These are phyloP conservation scores for Papiliotrema flavescens DNA, from an alignment of 1,284 basidiomycete species.

Conservation along the genomic window DNA sequence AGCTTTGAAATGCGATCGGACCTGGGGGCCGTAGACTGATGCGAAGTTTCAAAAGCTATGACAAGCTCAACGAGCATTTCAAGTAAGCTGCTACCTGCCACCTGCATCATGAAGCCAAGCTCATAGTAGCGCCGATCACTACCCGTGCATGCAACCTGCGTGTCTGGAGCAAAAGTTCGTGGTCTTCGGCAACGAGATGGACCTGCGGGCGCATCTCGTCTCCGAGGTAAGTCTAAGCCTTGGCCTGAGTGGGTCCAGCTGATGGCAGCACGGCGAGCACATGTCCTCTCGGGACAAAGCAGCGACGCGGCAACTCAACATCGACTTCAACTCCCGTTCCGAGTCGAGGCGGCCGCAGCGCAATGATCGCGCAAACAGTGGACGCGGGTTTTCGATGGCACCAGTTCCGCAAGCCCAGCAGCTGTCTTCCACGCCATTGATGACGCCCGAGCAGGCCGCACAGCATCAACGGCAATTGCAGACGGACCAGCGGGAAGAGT, in stretches of 20 bases:
- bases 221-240: slow-evolving; percentile 31
- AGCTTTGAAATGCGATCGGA: slow-evolving; percentile 1
- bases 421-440: slow-evolving; percentile 27
- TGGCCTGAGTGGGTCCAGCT: not conserved
- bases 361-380: slow-evolving; percentile 2
- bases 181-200: slow-evolving; percentile 82
- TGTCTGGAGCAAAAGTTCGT: slow-evolving; percentile 91
- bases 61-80: slow-evolving; percentile 59
- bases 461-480: slow-evolving; percentile 37
- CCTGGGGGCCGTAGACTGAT: no score
- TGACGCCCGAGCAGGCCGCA: slow-evolving; percentile 40
- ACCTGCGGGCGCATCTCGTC: slow-evolving; percentile 89
- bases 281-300: slow-evolving; percentile 75
- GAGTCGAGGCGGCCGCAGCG: slow-evolving; percentile 60
- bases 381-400: slow-evolving; percentile 35
- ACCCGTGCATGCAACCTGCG: slow-evolving; percentile 67
- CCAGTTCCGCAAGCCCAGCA: slow-evolving; percentile 28
- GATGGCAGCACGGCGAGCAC: slow-evolving; percentile 63
- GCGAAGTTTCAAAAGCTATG: slow-evolving; percentile 74
- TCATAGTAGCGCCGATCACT: slow-evolving; percentile 57
- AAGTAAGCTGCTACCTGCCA: slow-evolving; percentile 17
- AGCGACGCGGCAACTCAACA: slow-evolving; percentile 71
- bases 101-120: slow-evolving; percentile 6
- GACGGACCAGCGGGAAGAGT: slow-evolving; percentile 40
- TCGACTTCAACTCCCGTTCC: slow-evolving; percentile 58